Percentiles rank a stretch among this genome's conserved stretches.
Evolutionary conservation across 2,329 filamentous ascomycete species (phyloP).

Genomic region (Penicillium sclerotigenum): DNA sequence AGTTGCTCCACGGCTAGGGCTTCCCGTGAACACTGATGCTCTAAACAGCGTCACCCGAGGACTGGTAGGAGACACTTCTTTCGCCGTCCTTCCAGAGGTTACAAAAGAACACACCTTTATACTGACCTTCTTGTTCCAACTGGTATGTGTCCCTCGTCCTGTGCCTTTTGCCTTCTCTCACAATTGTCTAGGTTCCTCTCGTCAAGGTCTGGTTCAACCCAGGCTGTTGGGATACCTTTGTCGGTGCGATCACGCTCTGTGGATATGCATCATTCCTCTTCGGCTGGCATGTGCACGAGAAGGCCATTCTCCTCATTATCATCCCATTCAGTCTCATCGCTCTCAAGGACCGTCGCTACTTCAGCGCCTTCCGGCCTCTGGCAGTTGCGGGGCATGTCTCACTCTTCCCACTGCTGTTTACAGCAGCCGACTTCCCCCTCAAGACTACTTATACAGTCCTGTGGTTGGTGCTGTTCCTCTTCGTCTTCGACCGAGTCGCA

Average conservation of each 20-base stretch:
- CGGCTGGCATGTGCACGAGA: slow-evolving; percentile 98
- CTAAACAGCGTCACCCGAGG: slow-evolving; percentile 88
- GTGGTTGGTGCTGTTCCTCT: slow-evolving; percentile 83
- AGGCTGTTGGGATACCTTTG: slow-evolving; percentile 85
- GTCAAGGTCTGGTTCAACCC: slow-evolving; percentile 77
- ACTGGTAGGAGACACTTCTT: slow-evolving; percentile 87
- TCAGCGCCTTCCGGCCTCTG: slow-evolving; percentile 86
- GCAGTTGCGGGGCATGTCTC: slow-evolving; percentile 94
- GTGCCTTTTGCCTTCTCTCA: slow-evolving; percentile 13
- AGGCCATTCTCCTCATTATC: slow-evolving; percentile 89
- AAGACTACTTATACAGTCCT: slow-evolving; percentile 91
- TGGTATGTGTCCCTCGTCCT: slow-evolving; percentile 44
- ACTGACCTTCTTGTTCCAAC: slow-evolving; percentile 78
- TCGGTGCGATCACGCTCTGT: slow-evolving; percentile 85
- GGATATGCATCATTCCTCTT: slow-evolving; percentile 96
- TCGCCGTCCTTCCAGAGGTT: slow-evolving; percentile 87
- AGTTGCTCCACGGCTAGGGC: slow-evolving; percentile 79
- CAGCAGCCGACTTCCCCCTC: slow-evolving; percentile 84
- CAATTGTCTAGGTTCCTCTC: slow-evolving; percentile 59
- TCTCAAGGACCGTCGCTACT: slow-evolving; percentile 81
- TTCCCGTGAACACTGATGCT: slow-evolving; percentile 69
- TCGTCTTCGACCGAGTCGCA: slow-evolving; percentile 81
- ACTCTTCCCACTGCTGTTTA: slow-evolving; percentile 90
- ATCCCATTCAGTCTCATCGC: slow-evolving; percentile 93
- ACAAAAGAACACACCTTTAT: slow-evolving; percentile 75